A percentile compares a stretch with the other conserved stretches of the same genome.
Conservation (phyloP, 495 filamentous ascomycete species). For the Parachaetomium inaequale region DNA sequence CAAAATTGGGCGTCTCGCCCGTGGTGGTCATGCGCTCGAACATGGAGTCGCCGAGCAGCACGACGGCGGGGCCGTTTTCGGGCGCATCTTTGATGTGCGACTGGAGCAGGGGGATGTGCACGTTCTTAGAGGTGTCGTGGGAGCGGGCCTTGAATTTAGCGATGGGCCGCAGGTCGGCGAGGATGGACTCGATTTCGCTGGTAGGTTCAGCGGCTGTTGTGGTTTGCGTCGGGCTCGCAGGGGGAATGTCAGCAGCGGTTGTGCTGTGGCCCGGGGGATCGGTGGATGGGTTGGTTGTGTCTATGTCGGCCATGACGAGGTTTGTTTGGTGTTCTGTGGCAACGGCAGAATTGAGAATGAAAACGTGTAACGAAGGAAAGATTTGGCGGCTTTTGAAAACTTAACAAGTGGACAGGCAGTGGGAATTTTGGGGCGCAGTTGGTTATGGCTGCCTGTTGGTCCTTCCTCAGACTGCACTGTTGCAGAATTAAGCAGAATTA, state of each 20-base stretch:
- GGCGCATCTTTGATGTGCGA: neutral
- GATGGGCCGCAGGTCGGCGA: constrained; percentile 5
- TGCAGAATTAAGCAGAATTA: too few relatives aligned
- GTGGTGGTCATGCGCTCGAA: constrained; percentile 33
- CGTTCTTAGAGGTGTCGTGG: constrained; percentile 18
- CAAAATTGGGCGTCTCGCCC: constrained; percentile 17
- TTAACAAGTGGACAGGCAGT: neutral
- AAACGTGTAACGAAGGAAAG: neutral
- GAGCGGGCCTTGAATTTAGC: constrained; percentile 26
- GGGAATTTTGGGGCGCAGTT: neutral
- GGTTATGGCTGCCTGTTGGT: neutral
- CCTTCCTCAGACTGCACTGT: too few relatives aligned
- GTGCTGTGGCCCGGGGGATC: neutral
- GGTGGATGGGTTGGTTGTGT: neutral
- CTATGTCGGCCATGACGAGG: neutral
- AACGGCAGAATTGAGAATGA: neutral
- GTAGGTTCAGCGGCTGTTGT: neutral
- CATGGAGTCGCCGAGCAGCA: constrained; percentile 35
- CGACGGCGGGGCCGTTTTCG: constrained; percentile 5
- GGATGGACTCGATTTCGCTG: neutral
- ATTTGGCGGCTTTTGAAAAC: neutral
- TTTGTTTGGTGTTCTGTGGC: neutral
- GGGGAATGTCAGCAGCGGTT: too few relatives aligned
- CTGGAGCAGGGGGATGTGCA: constrained; percentile 19
- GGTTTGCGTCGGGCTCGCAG: neutral